Percentiles rank a stretch among this genome's conserved stretches.
Conservation (phyloP, 106 monocot species). For the Apostasia ramifera region DNA sequence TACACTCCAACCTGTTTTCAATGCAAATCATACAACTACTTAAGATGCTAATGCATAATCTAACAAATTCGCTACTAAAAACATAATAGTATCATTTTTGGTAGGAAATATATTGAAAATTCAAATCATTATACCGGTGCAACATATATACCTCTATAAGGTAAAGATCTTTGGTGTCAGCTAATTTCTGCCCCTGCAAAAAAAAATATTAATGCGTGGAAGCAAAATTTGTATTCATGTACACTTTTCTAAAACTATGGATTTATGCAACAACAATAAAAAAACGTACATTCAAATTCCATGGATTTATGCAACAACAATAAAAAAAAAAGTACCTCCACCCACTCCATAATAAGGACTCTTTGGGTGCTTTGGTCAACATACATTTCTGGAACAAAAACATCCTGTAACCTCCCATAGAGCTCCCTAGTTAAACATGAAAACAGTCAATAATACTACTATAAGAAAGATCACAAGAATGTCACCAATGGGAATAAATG, state of each 20-base stretch:
- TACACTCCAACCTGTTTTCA: slow-evolving; percentile 83
- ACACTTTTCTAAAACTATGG: slow-evolving; percentile 4
- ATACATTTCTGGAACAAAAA: slow-evolving; percentile 90
- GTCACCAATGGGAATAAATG: too few relatives aligned
- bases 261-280: slow-evolving; percentile 1
- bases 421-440: slow-evolving; percentile 48
- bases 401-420: slow-evolving; percentile 71
- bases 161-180: slow-evolving; percentile 85
- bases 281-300: slow-evolving; percentile 1
- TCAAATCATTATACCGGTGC: slow-evolving; percentile 1
- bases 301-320: neutral
- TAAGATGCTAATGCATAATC: too few relatives aligned
- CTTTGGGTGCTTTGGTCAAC: slow-evolving; percentile 57
- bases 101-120: too few relatives aligned
- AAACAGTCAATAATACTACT: neutral
- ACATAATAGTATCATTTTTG: too few relatives aligned
- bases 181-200: slow-evolving; percentile 65
- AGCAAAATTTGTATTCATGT: neutral
- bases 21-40: too few relatives aligned
- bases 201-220: slow-evolving; percentile 5
- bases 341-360: slow-evolving; percentile 96
- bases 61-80: too few relatives aligned
- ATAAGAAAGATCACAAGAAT: too few relatives aligned
- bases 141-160: slow-evolving; percentile 76
- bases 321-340: slow-evolving; percentile 49